Evolutionary conservation across 2,329 filamentous ascomycete genomes (phyloP).

Genomic region (Cercospora zeae-maydis): DNA sequence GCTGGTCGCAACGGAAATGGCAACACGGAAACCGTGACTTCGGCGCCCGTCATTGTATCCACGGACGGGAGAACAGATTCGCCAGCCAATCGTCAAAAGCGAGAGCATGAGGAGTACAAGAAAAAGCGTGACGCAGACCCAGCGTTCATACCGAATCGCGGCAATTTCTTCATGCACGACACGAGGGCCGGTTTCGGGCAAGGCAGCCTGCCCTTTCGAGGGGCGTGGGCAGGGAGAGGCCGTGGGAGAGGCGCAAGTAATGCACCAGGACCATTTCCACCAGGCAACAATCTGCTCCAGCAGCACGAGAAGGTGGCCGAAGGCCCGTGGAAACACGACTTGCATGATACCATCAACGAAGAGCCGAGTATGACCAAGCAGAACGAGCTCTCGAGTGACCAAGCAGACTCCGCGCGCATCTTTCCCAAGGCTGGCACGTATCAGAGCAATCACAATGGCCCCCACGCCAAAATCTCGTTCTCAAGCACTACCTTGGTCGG

Average conservation of each 20-base stretch:
- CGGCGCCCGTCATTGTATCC: slow-evolving; percentile 6
- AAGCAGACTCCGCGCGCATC: slow-evolving; percentile 29
- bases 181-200: slow-evolving; percentile 52
- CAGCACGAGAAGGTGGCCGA: slow-evolving; percentile 60
- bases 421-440: slow-evolving; percentile 22
- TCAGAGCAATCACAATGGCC: slow-evolving; percentile 13
- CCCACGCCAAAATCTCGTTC: slow-evolving; percentile 46
- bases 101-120: slow-evolving; percentile 87
- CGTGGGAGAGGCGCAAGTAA: slow-evolving; percentile 59
- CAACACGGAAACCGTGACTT: slow-evolving; percentile 30
- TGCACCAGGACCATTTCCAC: slow-evolving; percentile 53
- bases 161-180: slow-evolving; percentile 96
- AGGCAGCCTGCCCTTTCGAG: slow-evolving; percentile 22
- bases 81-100: slow-evolving; percentile 66
- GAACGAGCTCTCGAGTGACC: slow-evolving; percentile 19
- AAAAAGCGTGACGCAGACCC: slow-evolving; percentile 85
- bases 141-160: slow-evolving; percentile 88
- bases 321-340: slow-evolving; percentile 86
- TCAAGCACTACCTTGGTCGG: slow-evolving; percentile 81
- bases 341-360: slow-evolving; percentile 65
- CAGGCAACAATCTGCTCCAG: slow-evolving; percentile 41
- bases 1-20: slow-evolving; percentile 34
- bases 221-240: slow-evolving; percentile 50
- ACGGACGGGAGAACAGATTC: slow-evolving; percentile 39
- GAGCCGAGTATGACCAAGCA: slow-evolving; percentile 21